Evolutionary conservation across 306 rosid genomes (phyloP).

Genomic region (Lotus japonicus): DNA sequence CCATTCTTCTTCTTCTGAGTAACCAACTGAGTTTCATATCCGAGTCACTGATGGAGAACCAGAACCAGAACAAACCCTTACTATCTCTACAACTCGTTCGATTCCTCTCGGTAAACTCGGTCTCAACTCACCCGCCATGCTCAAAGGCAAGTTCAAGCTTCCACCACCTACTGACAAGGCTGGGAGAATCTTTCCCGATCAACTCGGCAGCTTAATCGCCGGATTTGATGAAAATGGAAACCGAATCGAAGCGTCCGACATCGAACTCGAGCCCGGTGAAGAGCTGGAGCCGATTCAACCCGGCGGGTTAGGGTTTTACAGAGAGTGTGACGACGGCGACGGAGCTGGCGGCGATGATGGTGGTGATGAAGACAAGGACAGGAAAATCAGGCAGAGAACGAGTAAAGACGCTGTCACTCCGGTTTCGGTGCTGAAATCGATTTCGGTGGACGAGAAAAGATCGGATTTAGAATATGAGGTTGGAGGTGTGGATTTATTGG

Average conservation of each 20-base stretch:
- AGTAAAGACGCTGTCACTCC: constrained; percentile 28
- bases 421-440: constrained; percentile 38
- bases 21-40: constrained; percentile 18
- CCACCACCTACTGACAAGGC: constrained; percentile 43
- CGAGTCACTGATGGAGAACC: constrained; percentile 23
- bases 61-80: too few relatives aligned
- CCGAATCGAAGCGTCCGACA: constrained; percentile 21
- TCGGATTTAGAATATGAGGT: constrained; percentile 75
- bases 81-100: constrained; percentile 13
- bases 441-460: constrained; percentile 65
- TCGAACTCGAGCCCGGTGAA: constrained; percentile 50
- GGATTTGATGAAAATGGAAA: constrained; percentile 38
- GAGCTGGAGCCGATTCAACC: constrained; percentile 74
- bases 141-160: constrained; percentile 64
- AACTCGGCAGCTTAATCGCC: constrained; percentile 48
- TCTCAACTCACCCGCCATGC: constrained; percentile 34
- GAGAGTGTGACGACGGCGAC: constrained; percentile 14
- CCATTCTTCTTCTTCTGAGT: constrained; percentile 36
- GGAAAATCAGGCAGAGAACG: constrained; percentile 13
- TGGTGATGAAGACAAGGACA: neutral
- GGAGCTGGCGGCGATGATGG: neutral
- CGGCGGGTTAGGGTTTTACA: constrained; percentile 28
- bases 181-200: constrained; percentile 44
- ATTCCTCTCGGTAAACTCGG: neutral
- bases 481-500: neutral